Conservation (phyloP, 1,284 basidiomycete genomes). For the Tranzscheliella williamsii region DNA sequence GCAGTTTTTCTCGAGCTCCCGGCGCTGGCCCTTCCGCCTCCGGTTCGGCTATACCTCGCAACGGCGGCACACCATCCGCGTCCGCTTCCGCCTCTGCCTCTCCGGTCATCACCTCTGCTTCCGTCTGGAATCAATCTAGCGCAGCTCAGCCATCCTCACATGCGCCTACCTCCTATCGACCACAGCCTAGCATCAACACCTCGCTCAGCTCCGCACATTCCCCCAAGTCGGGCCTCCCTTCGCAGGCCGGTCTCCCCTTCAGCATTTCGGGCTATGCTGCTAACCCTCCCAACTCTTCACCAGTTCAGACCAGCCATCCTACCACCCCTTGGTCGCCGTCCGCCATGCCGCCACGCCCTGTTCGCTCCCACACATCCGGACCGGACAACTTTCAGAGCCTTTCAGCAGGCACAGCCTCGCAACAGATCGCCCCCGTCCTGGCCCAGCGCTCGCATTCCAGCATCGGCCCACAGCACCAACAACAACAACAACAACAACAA, state of each 20-base stretch:
- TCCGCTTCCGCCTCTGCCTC: conserved; percentile 9
- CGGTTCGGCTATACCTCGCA: conserved; percentile 4
- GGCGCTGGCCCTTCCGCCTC: not conserved
- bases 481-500: too few relatives aligned
- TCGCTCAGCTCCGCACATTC: conserved; percentile 5
- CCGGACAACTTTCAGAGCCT: conserved; percentile 26
- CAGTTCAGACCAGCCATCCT: conserved; percentile 3
- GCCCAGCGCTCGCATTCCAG: conserved; percentile 37
- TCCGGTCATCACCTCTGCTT: conserved; percentile 4
- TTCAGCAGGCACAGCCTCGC: conserved; percentile 14
- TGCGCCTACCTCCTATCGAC: conserved; percentile 20
- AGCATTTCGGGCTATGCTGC: conserved; percentile 8
- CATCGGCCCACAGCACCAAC: conserved; percentile 35
- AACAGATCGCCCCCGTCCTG: conserved; percentile 26
- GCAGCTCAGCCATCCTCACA: conserved; percentile 16
- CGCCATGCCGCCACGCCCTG: conserved; percentile 24
- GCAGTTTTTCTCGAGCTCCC: not conserved
- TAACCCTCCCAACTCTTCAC: conserved; percentile 14
- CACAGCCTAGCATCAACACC: conserved; percentile 25
- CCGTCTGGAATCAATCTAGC: conserved; percentile 12
- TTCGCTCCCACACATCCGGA: conserved; percentile 37
- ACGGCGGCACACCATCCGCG: not conserved
- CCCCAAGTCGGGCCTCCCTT: conserved; percentile 19
- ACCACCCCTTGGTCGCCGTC: conserved; percentile 24
- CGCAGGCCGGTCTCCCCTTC: conserved; percentile 23